A percentile compares a stretch with the other conserved stretches of the same genome.
phyloP scores from a whole-genome alignment of 306 rosid genomes.

The Medicago arabica region DNA sequence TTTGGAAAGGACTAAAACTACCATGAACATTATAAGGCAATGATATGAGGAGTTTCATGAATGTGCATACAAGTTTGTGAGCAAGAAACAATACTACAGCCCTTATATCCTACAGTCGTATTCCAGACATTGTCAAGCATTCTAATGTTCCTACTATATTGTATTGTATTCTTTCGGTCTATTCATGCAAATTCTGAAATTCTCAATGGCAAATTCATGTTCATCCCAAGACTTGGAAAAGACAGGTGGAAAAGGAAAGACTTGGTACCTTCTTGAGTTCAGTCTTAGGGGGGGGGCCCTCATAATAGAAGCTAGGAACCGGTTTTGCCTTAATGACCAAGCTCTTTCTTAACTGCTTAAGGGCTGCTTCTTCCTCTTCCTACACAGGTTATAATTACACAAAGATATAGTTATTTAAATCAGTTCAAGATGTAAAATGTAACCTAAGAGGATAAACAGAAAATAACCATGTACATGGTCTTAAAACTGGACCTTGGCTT shows the following conservation, averaged over 20 bases:
- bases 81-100: slow-evolving; percentile 2
- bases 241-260: slow-evolving; percentile 6
- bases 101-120: neutral
- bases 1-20: slow-evolving; percentile 16
- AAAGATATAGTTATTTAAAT: slow-evolving; percentile 27
- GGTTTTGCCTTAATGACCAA: slow-evolving; percentile 95
- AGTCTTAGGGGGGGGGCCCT: slow-evolving; percentile 83
- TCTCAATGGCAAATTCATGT: slow-evolving; percentile 19
- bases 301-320: slow-evolving; percentile 92
- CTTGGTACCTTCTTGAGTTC: slow-evolving; percentile 83
- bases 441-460: slow-evolving; percentile 19
- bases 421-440: slow-evolving; percentile 7
- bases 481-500: slow-evolving; percentile 26
- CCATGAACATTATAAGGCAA: slow-evolving; percentile 29
- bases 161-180: slow-evolving; percentile 20
- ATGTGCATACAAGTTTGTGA: slow-evolving; percentile 11
- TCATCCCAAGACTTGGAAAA: slow-evolving; percentile 31
- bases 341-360: slow-evolving; percentile 81
- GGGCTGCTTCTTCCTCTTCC: slow-evolving; percentile 97
- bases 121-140: slow-evolving; percentile 7
- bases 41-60: neutral
- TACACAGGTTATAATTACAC: slow-evolving; percentile 41
- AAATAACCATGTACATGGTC: slow-evolving; percentile 13
- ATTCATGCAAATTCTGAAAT: slow-evolving; percentile 21
- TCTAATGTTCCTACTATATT: neutral